Base-by-base conservation (phyloP, 2,329 filamentous ascomycete species). In the Fusarium proliferatum region DNA sequence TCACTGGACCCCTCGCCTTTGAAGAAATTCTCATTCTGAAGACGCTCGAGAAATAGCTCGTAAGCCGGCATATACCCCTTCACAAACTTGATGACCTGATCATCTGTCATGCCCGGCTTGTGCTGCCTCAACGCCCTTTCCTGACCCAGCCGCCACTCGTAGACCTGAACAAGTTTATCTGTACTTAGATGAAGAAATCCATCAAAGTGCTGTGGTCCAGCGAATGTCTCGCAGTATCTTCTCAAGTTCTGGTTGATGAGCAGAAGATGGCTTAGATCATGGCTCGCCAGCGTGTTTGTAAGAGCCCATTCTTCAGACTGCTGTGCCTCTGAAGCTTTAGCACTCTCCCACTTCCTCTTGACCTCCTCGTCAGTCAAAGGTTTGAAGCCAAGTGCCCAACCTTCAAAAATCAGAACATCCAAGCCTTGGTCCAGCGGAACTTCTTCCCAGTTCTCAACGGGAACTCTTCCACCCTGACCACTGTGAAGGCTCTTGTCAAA, bases 21-120 rank as follows among this genome's bases (percentile, higher is more conserved):
- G 26, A 76, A 77, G n/a, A 78, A 67, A 10, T 63, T 73, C 46
- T 76, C 62, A 0, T 58, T 49, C 34, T 77, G 71, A 2, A 79
- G 57, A 19, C 61, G 58, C 12, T 72, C 70, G 4, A 77, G 70
- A 9, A 74, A 77, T 2, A 78, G 53, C 19, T 79, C 77, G 12
- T 79, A 78, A 5, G 71, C 73, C 19, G 74, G 73, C 76, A 79
- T 76, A 23, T 78, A 79, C 5, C 77, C 77, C 55, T 72, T 67
- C 12, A 79, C 77, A 36, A 77, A 77, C 26, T 51, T 57, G 4
- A 75, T 49, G 2, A 77, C 75, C 13, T 74, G 70, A 33, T 76
- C 65, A n/a, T 79, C 76, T 10, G 71, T 66, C 76, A 79, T 78
- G 9, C 74, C 74, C 0, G 76, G 67, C 42, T 75, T 73, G 11